Conservation (phyloP, 306 rosid species). For the Pyrus bretschneideri region DNA sequence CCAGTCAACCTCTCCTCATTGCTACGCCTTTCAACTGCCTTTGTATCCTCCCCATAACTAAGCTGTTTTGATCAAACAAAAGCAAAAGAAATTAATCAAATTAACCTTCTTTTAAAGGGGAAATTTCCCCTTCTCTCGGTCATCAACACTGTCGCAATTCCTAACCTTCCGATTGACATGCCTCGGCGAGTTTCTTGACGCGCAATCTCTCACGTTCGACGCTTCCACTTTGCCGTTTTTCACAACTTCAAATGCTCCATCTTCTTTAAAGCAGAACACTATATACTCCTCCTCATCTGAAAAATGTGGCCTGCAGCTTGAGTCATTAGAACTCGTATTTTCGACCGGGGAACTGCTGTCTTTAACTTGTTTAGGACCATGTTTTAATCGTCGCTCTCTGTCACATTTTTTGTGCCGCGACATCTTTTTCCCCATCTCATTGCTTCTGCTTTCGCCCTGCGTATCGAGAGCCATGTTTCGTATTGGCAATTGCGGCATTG, state of each 20-base stretch:
- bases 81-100: neutral
- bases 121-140: neutral
- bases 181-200: conserved; percentile 24
- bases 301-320: conserved; percentile 33
- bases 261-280: conserved; percentile 51
- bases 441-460: neutral
- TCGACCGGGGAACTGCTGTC: neutral
- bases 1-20: conserved; percentile 27
- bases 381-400: conserved; percentile 8
- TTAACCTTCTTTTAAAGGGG: neutral
- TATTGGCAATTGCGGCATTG: conserved; percentile 16
- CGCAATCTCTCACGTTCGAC: conserved; percentile 3
- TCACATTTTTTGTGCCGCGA: conserved; percentile 13
- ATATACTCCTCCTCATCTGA: conserved; percentile 49
- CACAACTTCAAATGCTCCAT: conserved; percentile 47
- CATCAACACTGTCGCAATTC: neutral
- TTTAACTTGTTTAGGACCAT: conserved; percentile 4
- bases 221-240: conserved; percentile 25
- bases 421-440: neutral
- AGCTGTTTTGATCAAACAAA: conserved; percentile 31
- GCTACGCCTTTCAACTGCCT: conserved; percentile 13
- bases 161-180: conserved; percentile 50
- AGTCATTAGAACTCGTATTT: conserved; percentile 9
- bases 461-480: conserved; percentile 23
- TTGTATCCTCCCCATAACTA: conserved; percentile 27